phyloP scores from a whole-genome alignment of 1,284 basidiomycete species.

The Hymenochaete sp. region DNA sequence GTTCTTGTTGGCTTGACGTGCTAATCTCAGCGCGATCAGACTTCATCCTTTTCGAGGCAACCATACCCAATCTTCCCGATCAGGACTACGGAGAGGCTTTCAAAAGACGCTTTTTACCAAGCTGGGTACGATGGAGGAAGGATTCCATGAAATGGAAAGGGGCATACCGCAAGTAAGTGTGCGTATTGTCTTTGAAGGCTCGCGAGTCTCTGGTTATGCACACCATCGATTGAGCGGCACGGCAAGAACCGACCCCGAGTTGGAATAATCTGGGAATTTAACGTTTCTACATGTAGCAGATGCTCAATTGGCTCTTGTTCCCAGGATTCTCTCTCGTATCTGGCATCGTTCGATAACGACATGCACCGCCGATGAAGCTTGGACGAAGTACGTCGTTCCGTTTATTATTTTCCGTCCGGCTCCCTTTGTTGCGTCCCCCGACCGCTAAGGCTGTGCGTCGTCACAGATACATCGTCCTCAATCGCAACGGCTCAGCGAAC shows the following conservation, averaged over 20 bases:
- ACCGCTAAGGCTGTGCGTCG: background rate
- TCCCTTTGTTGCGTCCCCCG: background rate
- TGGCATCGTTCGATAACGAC: constrained; percentile 57
- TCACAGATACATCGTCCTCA: constrained; percentile 59
- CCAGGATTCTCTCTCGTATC: constrained; percentile 49
- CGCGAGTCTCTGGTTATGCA: too few relatives aligned
- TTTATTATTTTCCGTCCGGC: constrained; percentile 1
- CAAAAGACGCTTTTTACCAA: constrained; percentile 56
- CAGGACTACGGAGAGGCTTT: constrained; percentile 67
- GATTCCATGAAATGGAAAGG: constrained; percentile 47
- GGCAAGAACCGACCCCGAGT: too few relatives aligned
- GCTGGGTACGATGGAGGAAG: constrained; percentile 62
- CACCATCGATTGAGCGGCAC: too few relatives aligned
- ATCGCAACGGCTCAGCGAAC: constrained; percentile 65
- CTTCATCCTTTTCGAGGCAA: constrained; percentile 57
- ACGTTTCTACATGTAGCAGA: background rate
- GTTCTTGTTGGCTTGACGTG: constrained; percentile 69
- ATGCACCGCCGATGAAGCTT: constrained; percentile 71
- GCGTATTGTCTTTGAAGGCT: too few relatives aligned
- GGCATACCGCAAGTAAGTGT: constrained; percentile 47
- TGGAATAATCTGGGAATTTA: too few relatives aligned
- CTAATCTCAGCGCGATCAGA: constrained; percentile 46
- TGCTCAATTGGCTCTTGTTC: constrained; percentile 4
- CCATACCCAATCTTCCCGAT: constrained; percentile 54
- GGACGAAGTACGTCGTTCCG: constrained; percentile 54